A percentile compares a stretch with the other conserved stretches of the same genome.
phyloP scores from a whole-genome alignment of 2,329 filamentous ascomycete species.

The Scytalidium sp. region DNA sequence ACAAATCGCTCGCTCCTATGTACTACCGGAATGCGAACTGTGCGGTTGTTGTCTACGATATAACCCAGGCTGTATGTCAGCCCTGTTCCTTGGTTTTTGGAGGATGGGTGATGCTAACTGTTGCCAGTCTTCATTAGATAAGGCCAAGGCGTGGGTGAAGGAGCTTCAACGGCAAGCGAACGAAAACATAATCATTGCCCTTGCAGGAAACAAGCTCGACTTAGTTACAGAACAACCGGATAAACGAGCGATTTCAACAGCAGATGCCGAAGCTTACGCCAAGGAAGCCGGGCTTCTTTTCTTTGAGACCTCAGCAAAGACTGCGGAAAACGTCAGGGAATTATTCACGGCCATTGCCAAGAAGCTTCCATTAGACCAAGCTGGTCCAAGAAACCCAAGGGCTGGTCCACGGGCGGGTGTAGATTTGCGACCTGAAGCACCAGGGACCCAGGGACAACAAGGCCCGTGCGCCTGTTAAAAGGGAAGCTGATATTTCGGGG shows the following conservation, averaged over 20 bases:
- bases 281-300: constrained; percentile 91
- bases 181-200: constrained; percentile 98
- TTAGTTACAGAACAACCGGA: constrained; percentile 91
- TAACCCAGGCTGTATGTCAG: constrained; percentile 85
- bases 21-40: constrained; percentile 99
- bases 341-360: constrained; percentile 97
- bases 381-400: constrained; percentile 82
- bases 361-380: constrained; percentile 95
- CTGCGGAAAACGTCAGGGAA: constrained; percentile 91
- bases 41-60: constrained; percentile 98
- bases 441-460: constrained; percentile 52
- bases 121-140: constrained; percentile 85
- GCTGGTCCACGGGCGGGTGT: constrained; percentile 56
- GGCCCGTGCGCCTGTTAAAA: constrained; percentile 62
- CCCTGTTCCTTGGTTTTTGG: constrained; percentile 11
- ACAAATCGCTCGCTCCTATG: constrained; percentile 98
- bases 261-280: constrained; percentile 93
- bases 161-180: constrained; percentile 98
- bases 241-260: constrained; percentile 86
- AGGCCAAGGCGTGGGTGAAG: constrained; percentile 99
- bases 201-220: constrained; percentile 97
- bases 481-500: constrained; percentile 5
- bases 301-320: constrained; percentile 98
- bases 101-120: constrained; percentile 7
- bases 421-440: constrained; percentile 55